Evolutionary conservation across 1,284 basidiomycete genomes (phyloP), one percentile per base, ranked within the genome.

Genomic region (Heterobasidion irregulare): DNA sequence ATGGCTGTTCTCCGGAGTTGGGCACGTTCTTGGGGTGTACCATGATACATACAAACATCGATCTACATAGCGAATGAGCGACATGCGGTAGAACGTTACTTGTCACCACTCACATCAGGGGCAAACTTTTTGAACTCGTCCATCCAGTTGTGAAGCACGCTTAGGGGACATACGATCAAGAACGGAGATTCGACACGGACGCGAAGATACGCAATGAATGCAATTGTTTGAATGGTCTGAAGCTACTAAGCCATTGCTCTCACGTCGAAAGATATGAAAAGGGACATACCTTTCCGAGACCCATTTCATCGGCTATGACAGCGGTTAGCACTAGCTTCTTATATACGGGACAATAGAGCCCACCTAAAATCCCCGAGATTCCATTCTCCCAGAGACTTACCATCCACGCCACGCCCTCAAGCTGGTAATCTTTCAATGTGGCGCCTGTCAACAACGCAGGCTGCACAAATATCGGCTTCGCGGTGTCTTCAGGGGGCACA

Each of bases 381-480:
- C 96, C 94, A 63, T 96, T 97, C 70, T 93, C 86, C 69, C 94
- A 93, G 9, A 99, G 73, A 36, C 86, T 86, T 5, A 91, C 87
- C 87, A 99, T 93, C 96, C 96, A 99, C 60, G 96, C 91, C 13
- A 98, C 82, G 5, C 96, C 96, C 53, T 94, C 92, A 1, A 98
- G 78, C 68, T 99, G 96, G 66, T 98, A 98, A 49, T 89, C 82
- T 63, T 94, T 91, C 60, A 98, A 70, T 52, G 74, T 88, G 1
- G 86, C 92, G 6, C 94, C 95, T 0, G 92, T 95, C 47, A 98
- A 75, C 13, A 94, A 72, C 1, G 76, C 72, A 0, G 94, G 92
- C 68, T 96, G 94, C 49, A 79, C 68, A 61, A 86, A 84, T 46
- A 75, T 67, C 16, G 72, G 64, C 0, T 61, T 62, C 2, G 62